These are phyloP conservation scores for Cinchona pubescens DNA, from an alignment of 257 asterid genomes.

Conservation along the genomic window DNA sequence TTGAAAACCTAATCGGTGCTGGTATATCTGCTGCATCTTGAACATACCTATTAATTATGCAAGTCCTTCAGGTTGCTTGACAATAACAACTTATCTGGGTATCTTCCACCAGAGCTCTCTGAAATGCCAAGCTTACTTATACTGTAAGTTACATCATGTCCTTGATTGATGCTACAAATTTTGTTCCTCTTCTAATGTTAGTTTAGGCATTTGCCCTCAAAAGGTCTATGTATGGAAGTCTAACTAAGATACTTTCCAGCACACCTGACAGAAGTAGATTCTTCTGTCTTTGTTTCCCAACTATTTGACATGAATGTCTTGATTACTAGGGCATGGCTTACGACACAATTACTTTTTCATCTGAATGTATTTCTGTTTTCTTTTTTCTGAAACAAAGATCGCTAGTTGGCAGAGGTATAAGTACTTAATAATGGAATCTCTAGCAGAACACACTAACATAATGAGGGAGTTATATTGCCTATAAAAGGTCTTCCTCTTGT, in stretches of 20 bases:
- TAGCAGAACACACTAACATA: background rate
- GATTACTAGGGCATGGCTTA: background rate
- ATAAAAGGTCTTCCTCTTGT: background rate
- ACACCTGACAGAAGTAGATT: background rate
- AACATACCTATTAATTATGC: conserved; percentile 16
- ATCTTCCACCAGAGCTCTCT: conserved; percentile 81
- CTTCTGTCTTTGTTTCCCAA: background rate
- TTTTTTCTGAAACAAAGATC: background rate
- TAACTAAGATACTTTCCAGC: background rate
- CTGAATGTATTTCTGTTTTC: background rate
- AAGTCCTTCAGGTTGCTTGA: conserved; percentile 78
- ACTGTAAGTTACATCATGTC: conserved; percentile 53
- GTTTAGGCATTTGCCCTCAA: background rate
- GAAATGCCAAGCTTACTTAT: conserved; percentile 55
- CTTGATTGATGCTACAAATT: background rate
- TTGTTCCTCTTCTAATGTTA: background rate
- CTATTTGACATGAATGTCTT: background rate
- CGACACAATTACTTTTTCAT: background rate
- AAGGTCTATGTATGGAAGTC: background rate
- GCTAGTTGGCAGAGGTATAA: background rate
- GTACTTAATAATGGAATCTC: background rate
- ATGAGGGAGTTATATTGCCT: background rate
- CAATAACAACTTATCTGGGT: conserved; percentile 87
- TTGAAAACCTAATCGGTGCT: conserved; percentile 17
- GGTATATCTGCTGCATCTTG: conserved; percentile 7